Base-by-base conservation (phyloP, 2,329 filamentous ascomycete species). In the Paracoccidioides lutzii region DNA sequence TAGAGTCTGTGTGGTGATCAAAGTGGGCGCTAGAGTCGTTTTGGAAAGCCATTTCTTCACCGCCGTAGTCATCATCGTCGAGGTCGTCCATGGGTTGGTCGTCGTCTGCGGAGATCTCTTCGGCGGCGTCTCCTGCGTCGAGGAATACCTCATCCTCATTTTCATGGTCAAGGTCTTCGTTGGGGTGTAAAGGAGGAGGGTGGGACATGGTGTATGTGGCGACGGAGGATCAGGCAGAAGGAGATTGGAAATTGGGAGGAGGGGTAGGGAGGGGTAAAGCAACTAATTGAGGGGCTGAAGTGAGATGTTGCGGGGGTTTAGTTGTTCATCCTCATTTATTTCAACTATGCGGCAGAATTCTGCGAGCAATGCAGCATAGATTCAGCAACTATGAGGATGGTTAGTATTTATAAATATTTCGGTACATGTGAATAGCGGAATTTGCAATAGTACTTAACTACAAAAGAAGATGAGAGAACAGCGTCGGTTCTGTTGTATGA, bases 1-100 rank as follows among this genome's bases (percentile, higher is more conserved):
- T 87, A 58, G 86, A 90, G 78, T 96, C 90, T 63, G 83, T 86
- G 75, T 96, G 89, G 40, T 75, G 72, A 75, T 97, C 93, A 67
- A 97, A 96, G 76, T 95, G 91, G 58, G 89, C 91, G 62, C 85
- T 78, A 61, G 89, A 94, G 77, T 98, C 91, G 77, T 97, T 98
- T 60, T 93, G 82, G 5, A 97, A 78, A 44, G 81, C 74, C 44
- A 96, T 82, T 69, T 93, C 88, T 73, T 53, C 80, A 37, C 46
- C 78, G 33, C 72, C 78, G 46, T 77, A 77, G 48, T 80, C 80
- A 46, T 78, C 78, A 35, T 87, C 85, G 54, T 83, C 82, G 58
- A 81, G 81, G 3, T 83, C 87, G 66, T 91, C 88, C 88, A 95
- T 95, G 45, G 81, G 81, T 54, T 88, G 78, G 68, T 95, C 79